Base-by-base conservation (phyloP, 2,329 filamentous ascomycete species). In the Aureobasidium uvarum region DNA sequence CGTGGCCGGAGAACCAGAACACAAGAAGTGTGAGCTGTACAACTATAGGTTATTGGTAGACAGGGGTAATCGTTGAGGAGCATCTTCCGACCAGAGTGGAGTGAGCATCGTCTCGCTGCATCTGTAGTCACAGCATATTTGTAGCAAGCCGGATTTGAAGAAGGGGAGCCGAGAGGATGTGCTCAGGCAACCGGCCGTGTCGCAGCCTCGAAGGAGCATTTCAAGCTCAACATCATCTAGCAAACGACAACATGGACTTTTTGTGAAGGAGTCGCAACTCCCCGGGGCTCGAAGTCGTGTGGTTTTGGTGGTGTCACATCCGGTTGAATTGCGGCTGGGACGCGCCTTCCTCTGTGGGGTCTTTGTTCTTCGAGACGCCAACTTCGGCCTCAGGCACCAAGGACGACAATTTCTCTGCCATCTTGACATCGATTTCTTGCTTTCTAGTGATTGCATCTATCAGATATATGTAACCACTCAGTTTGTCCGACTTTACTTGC, bases 61-160 rank as follows among this genome's bases (percentile, higher is more conserved):
- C 38, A 43, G 52, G 31, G 20, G 23, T 41, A 38, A 5, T 41
- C 3, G 36, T 58, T 33, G 39, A 58, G 54, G 38, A 58, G 25
- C 7, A 25, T 31, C 13, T 7, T 46, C n/a, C 56, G 38, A 20
- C 31, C 18, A 59, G 39, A 59, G 18, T 36, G 16, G 39, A 39
- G 13, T 14, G 16, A 33, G 20, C 28, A 20, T 33, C 13, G 11
- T 20, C 5, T 59, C 13, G 28, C 28, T 41, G 41, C 28, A 46
- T 59, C 28, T 36, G 56, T 28, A 59, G 33, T 10, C 41, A 46
- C 43, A 46, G 18, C 41, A 46, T 46, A 28, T n/a, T 18, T 43
- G 54, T 20, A 41, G 54, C 54, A 38, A 43, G 39, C 18, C 56
- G 56, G 56, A 59, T 11, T 23, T 48, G 41, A 48, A 38, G 56